A percentile compares a stretch with the other conserved stretches of the same genome.
Conservation (phyloP, 805 yeast genomes). For the Myxozyma kluyveri region DNA sequence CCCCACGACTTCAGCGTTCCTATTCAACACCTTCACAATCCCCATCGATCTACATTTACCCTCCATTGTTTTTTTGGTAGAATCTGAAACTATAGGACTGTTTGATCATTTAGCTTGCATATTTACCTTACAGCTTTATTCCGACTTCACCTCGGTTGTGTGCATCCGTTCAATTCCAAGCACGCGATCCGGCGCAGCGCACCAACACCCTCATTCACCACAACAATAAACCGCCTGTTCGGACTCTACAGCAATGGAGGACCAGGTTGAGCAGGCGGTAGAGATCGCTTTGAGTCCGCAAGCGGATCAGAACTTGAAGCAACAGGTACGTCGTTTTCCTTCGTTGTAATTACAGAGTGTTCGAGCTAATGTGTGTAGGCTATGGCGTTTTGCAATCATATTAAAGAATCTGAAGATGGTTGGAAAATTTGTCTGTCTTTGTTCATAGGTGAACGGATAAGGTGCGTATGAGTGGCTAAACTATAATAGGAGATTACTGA, state of each 20-base stretch:
- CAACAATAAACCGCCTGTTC: conserved; percentile 25
- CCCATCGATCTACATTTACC: too few species aligned
- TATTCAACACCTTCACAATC: too few species aligned
- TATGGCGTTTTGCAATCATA: conserved; percentile 44
- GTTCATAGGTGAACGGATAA: conserved; percentile 38
- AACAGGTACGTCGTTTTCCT: conserved; percentile 43
- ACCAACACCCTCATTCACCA: too few species aligned
- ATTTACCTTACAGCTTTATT: too few species aligned
- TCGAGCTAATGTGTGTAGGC: conserved; percentile 37
- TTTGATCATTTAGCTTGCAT: too few species aligned
- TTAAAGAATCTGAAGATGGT: conserved; percentile 47
- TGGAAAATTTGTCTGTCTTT: conserved; percentile 48
- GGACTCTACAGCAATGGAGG: conserved; percentile 39
- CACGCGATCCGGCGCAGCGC: too few species aligned
- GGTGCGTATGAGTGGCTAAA: conserved; percentile 16
- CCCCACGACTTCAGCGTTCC: too few species aligned
- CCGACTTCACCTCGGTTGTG: too few species aligned
- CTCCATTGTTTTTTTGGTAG: too few species aligned
- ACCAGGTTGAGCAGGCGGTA: conserved; percentile 84
- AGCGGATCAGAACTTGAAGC: conserved; percentile 58
- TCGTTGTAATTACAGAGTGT: neutral
- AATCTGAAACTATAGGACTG: too few species aligned
- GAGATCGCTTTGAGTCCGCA: conserved; percentile 73
- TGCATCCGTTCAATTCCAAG: too few species aligned
- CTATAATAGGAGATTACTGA: neutral